Evolutionary conservation across 108 stramenopile species (phyloP), one percentile per base, ranked within the genome.

Genomic region (Conticribra weissflogii): DNA sequence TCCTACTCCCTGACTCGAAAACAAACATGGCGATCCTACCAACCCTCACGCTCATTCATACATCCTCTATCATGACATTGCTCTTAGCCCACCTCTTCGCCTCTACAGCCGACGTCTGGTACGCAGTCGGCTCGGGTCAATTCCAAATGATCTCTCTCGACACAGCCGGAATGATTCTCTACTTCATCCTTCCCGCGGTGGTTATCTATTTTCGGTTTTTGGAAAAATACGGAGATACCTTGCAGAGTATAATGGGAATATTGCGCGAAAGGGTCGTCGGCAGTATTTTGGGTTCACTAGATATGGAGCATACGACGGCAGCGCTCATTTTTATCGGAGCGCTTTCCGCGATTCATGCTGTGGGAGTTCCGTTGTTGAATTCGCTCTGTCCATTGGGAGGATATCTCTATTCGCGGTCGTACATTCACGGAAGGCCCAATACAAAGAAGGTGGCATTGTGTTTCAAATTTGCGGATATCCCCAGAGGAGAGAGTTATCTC

Each of bases 131-230:
- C 17, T 76, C 80, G 41, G 75, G 80, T 25, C 80, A 81, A 29
- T 81, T 81, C 31, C 74, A 71, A 52, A 81, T 81, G 80, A 56
- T 81, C 12, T 76, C 74, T 27, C 32, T 81, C 41, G 80, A 81
- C 31, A 62, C 70, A 21, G 49, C 29, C 7, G 74, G 80, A 3
- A 76, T 81, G 68, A 64, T 71, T 30, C 2, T 81, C 15, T 81
- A 60, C 25, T 76, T 81, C 50, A 45, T 76, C 47, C 49, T 36
- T 7, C 80, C 80, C 8, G 36, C 41, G 19, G 55, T 52, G 2
- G 14, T 81, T n/a, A 46, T 81, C 17, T 51, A 17, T 17, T 54
- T 59, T 27, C 59, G 80, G 16, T 81, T 81, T 60, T 22, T 76
- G 23, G 63, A 71, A 22, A 64, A 34, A 50, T 66, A 81, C 60